phyloP scores from a whole-genome alignment of 371 early-diverging fungal species.

The Mortierella sp. region DNA sequence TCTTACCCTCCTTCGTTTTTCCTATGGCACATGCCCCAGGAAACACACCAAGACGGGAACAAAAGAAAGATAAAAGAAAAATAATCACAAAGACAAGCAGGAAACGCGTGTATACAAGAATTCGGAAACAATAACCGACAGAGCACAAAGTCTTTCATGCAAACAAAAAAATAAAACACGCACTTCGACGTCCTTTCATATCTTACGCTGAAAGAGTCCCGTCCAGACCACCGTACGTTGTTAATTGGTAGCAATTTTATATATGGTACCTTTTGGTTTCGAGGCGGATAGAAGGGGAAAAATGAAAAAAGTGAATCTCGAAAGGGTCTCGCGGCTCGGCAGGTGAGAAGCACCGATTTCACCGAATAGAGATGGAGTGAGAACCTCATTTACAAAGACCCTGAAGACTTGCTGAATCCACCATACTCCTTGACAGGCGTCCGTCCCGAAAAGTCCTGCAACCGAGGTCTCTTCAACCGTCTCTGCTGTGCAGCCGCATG shows the following conservation, averaged over 20 bases:
- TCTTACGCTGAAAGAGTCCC: too few relatives aligned
- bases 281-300: neutral
- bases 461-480: slow-evolving; percentile 30
- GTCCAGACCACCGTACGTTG: too few relatives aligned
- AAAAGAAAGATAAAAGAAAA: too few relatives aligned
- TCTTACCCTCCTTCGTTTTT: neutral
- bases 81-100: too few relatives aligned
- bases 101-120: too few relatives aligned
- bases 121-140: too few relatives aligned
- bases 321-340: neutral
- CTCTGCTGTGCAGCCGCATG: slow-evolving; percentile 11
- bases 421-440: slow-evolving; percentile 36
- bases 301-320: neutral
- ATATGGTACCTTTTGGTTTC: neutral
- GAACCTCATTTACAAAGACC: slow-evolving; percentile 8
- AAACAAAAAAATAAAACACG: too few relatives aligned
- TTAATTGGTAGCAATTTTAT: too few relatives aligned
- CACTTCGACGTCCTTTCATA: too few relatives aligned
- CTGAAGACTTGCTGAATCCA: slow-evolving; percentile 5
- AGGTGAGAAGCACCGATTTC: neutral
- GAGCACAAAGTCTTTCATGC: too few relatives aligned
- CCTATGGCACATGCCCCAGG: slow-evolving; percentile 11
- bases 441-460: slow-evolving; percentile 54
- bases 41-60: neutral
- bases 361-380: neutral